These are phyloP conservation scores for Herpetospermum pedunculosum DNA, from an alignment of 306 rosid species.

Conservation along the genomic window DNA sequence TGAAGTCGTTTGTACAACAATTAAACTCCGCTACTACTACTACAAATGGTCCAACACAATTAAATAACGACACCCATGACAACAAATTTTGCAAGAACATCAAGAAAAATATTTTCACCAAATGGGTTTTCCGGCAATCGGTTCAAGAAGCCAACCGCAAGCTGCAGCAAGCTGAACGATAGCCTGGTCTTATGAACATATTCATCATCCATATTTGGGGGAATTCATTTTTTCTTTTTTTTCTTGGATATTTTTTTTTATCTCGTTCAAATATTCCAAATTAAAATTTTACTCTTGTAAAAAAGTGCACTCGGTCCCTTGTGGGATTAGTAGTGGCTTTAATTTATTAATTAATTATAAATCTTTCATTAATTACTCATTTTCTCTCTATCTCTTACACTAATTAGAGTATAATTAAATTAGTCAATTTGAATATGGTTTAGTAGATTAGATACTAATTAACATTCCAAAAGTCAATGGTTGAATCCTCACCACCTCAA, in stretches of 20 bases:
- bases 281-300: not conserved
- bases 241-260: not conserved
- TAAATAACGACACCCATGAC: not conserved
- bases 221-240: not conserved
- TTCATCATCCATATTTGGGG: constrained; percentile 1
- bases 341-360: not conserved
- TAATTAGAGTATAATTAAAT: not conserved
- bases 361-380: not conserved
- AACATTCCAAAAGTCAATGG: no score
- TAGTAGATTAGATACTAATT: no score
- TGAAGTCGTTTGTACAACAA: constrained; percentile 5
- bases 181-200: constrained; percentile 11
- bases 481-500: no score
- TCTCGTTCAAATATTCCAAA: not conserved
- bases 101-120: constrained; percentile 7
- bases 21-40: not conserved
- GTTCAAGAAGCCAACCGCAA: constrained; percentile 7
- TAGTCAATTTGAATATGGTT: no score
- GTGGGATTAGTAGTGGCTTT: constrained; percentile 16
- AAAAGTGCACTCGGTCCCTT: constrained; percentile 17
- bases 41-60: not conserved
- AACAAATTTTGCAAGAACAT: constrained; percentile 5
- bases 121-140: constrained; percentile 18
- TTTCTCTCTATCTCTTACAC: not conserved
- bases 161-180: constrained; percentile 7